phyloP scores from a whole-genome alignment of 352 stramenopile species.

The Globisporangium nodosum region DNA sequence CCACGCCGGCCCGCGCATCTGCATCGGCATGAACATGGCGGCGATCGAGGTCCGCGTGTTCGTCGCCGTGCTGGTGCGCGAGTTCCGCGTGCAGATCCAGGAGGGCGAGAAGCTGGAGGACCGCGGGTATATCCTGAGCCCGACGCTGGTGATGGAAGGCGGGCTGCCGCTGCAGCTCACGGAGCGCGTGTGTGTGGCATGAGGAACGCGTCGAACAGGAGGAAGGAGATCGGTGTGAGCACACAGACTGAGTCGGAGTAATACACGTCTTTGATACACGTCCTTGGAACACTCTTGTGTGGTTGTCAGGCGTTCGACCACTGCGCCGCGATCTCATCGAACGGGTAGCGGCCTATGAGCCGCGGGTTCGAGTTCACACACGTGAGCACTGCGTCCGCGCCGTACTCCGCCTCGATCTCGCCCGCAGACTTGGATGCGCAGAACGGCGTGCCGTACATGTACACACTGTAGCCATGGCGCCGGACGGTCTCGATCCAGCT shows the following conservation, averaged over 20 bases:
- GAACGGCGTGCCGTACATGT: slow-evolving; percentile 10
- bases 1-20: slow-evolving; percentile 59
- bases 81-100: neutral
- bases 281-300: no score
- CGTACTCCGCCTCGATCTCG: slow-evolving; percentile 2
- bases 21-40: slow-evolving; percentile 68
- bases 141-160: neutral
- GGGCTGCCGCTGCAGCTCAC: neutral
- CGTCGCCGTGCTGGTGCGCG: neutral
- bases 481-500: slow-evolving; percentile 1
- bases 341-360: slow-evolving; percentile 4
- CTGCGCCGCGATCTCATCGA: slow-evolving; percentile 2
- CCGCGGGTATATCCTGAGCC: neutral
- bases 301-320: neutral
- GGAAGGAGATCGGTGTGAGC: neutral
- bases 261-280: neutral
- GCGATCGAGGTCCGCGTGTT: slow-evolving; percentile 27
- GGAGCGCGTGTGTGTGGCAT: neutral
- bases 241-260: no score
- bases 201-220: neutral
- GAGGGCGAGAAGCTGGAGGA: neutral
- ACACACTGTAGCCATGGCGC: neutral
- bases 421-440: slow-evolving; percentile 3
- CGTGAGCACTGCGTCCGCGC: slow-evolving; percentile 2
- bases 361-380: slow-evolving; percentile 7